Evolutionary conservation across 73 alveolate genomes (phyloP).

Genomic region (Diophrys sp.): DNA sequence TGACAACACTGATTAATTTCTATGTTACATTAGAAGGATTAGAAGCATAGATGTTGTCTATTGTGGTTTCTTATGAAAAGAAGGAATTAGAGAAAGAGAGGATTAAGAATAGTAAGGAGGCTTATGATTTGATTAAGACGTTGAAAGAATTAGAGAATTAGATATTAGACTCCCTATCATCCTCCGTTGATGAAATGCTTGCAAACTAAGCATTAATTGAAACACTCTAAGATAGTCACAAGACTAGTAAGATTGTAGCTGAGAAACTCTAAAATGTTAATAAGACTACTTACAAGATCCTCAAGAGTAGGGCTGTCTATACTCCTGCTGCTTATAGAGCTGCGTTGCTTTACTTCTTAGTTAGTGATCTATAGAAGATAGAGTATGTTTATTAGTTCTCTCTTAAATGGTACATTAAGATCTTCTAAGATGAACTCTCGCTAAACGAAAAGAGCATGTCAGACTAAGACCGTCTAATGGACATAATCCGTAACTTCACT

Average conservation of each 20-base stretch:
- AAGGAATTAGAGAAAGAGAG: conserved; percentile 82
- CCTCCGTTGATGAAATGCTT: conserved; percentile 77
- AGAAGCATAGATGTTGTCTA: conserved; percentile 98
- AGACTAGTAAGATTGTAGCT: conserved; percentile 72
- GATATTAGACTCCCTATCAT: conserved; percentile 32
- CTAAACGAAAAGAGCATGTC: conserved; percentile 48
- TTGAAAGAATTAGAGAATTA: conserved; percentile 46
- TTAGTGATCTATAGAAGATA: conserved; percentile 76
- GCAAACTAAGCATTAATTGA: conserved; percentile 91
- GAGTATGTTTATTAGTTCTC: conserved; percentile 98
- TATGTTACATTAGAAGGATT: conserved; percentile 82
- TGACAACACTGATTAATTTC: conserved; percentile 81
- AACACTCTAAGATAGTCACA: conserved; percentile 82
- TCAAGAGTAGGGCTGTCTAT: conserved; percentile 74
- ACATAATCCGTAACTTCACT: conserved; percentile 83
- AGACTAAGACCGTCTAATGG: conserved; percentile 68
- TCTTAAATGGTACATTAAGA: conserved; percentile 85
- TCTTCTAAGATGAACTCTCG: conserved; percentile 68
- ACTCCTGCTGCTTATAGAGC: conserved; percentile 89
- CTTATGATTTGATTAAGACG: conserved; percentile 32
- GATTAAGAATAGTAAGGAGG: conserved; percentile 41
- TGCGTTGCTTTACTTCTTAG: conserved; percentile 72
- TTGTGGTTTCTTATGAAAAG: conserved; percentile 96
- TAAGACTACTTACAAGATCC: conserved; percentile 81
- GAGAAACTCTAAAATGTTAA: conserved; percentile 81